Percentiles rank a stretch among this genome's conserved stretches.
Conservation (phyloP, 23 red algal species). For the Rhodosorus marinus region DNA sequence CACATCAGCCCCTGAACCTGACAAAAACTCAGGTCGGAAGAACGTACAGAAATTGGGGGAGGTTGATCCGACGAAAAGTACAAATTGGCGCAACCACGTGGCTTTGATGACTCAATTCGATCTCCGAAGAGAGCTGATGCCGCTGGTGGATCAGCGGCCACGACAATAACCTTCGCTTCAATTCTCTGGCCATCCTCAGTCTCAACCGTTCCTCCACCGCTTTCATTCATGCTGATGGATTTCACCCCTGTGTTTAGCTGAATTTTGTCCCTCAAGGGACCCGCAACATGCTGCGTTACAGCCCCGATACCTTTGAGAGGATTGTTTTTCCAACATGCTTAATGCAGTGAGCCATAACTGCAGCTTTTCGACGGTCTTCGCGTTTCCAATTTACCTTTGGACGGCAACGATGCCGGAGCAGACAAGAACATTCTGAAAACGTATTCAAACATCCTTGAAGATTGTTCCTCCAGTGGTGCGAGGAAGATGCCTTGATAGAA, state of each 20-base stretch:
- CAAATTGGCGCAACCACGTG: constrained; percentile 39
- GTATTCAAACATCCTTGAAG: constrained; percentile 53
- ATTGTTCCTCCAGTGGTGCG: constrained; percentile 40
- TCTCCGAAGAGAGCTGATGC: constrained; percentile 20
- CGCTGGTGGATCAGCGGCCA: constrained; percentile 51
- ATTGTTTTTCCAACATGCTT: too few relatives aligned
- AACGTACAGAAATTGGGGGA: constrained; percentile 10
- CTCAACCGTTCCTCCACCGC: neutral
- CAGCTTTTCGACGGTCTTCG: too few relatives aligned
- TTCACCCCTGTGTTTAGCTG: constrained; percentile 17
- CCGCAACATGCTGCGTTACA: constrained; percentile 5
- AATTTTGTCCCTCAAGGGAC: constrained; percentile 19
- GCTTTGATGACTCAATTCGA: neutral
- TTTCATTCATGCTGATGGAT: neutral
- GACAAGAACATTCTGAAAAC: constrained; percentile 64
- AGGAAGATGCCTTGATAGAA: constrained; percentile 96
- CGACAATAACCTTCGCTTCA: constrained; percentile 40
- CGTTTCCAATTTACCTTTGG: constrained; percentile 45
- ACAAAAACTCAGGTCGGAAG: too few relatives aligned
- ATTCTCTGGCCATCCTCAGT: too few relatives aligned
- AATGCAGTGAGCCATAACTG: too few relatives aligned
- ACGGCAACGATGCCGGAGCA: constrained; percentile 48
- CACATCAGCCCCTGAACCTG: too few relatives aligned
- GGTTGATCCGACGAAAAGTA: constrained; percentile 33
- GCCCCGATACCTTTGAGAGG: too few relatives aligned